Evolutionary conservation across 1,284 basidiomycete species (phyloP).

Genomic region (Bondarzewia mesenterica): DNA sequence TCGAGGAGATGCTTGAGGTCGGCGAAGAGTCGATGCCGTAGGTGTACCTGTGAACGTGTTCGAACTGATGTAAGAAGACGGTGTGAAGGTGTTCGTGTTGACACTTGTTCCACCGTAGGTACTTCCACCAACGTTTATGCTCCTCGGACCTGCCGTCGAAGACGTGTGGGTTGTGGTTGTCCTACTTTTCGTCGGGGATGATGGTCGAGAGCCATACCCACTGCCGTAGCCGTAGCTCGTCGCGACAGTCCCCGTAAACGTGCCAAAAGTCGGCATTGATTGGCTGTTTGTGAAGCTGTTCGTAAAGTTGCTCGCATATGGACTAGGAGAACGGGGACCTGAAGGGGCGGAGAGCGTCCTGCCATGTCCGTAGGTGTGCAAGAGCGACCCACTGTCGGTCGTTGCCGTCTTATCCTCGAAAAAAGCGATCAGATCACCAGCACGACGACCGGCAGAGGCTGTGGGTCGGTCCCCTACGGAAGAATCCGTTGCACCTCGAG

Average conservation of each 20-base stretch:
- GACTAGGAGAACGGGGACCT: slow-evolving; percentile 41
- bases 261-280: slow-evolving; percentile 30
- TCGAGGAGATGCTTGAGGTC: slow-evolving; percentile 51
- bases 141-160: slow-evolving; percentile 22
- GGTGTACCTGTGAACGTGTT: slow-evolving; percentile 24
- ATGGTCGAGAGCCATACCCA: slow-evolving; percentile 30
- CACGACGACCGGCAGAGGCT: slow-evolving; percentile 46
- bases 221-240: slow-evolving; percentile 23
- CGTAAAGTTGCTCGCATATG: slow-evolving; percentile 32
- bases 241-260: slow-evolving; percentile 13
- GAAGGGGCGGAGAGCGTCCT: slow-evolving; percentile 48
- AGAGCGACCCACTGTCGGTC: slow-evolving; percentile 19
- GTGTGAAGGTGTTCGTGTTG: slow-evolving; percentile 18
- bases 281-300: slow-evolving; percentile 23
- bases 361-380: slow-evolving; percentile 28
- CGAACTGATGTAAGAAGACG: slow-evolving; percentile 23
- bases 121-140: slow-evolving; percentile 22
- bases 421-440: slow-evolving; percentile 64
- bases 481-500: slow-evolving; percentile 24
- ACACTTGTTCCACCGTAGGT: slow-evolving; percentile 16
- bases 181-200: slow-evolving; percentile 39
- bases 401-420: slow-evolving; percentile 52
- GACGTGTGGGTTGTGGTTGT: slow-evolving; percentile 22
- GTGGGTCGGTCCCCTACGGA: slow-evolving; percentile 21
- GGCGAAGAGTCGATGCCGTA: slow-evolving; percentile 31